These are phyloP conservation scores for Pyrus bretschneideri DNA, from an alignment of 306 rosid genomes.

Conservation along the genomic window DNA sequence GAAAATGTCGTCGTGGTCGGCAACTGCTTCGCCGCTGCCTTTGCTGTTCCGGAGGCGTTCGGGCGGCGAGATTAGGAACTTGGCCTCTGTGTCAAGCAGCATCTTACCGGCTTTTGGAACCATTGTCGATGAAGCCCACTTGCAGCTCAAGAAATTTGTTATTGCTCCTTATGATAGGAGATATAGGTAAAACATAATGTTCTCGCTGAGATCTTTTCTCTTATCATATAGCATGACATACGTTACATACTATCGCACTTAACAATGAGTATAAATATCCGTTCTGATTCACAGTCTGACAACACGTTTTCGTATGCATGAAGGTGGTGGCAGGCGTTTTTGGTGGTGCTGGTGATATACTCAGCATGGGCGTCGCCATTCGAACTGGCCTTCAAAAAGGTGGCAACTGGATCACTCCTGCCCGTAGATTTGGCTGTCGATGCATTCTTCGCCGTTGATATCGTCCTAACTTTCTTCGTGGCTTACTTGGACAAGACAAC, in stretches of 20 bases:
- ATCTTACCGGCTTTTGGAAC: conserved; percentile 71
- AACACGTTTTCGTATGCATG: not conserved
- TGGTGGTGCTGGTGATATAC: conserved; percentile 62
- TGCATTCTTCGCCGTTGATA: conserved; percentile 69
- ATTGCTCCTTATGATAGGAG: conserved; percentile 62
- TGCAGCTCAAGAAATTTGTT: conserved; percentile 39
- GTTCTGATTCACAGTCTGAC: not conserved
- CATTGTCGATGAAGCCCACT: conserved; percentile 36
- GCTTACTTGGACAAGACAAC: conserved; percentile 82
- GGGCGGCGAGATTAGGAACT: conserved; percentile 44
- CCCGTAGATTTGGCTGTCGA: conserved; percentile 58
- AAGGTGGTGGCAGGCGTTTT: conserved; percentile 77
- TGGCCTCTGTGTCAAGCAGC: conserved; percentile 63
- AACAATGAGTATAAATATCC: too few relatives aligned
- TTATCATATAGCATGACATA: not conserved
- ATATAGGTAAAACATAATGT: conserved; percentile 36
- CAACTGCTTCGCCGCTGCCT: conserved; percentile 34
- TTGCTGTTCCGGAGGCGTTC: conserved; percentile 45
- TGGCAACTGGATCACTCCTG: conserved; percentile 38
- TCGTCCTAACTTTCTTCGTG: conserved; percentile 64
- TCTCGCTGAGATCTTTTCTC: not conserved
- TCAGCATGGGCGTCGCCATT: conserved; percentile 92
- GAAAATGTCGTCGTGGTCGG: conserved; percentile 16
- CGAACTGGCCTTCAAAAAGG: conserved; percentile 62
- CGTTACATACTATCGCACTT: not conserved